Percentiles rank a stretch among this genome's conserved stretches.
Evolutionary conservation across 2,329 filamentous ascomycete species (phyloP).

Genomic region (Cladosporium sp.): DNA sequence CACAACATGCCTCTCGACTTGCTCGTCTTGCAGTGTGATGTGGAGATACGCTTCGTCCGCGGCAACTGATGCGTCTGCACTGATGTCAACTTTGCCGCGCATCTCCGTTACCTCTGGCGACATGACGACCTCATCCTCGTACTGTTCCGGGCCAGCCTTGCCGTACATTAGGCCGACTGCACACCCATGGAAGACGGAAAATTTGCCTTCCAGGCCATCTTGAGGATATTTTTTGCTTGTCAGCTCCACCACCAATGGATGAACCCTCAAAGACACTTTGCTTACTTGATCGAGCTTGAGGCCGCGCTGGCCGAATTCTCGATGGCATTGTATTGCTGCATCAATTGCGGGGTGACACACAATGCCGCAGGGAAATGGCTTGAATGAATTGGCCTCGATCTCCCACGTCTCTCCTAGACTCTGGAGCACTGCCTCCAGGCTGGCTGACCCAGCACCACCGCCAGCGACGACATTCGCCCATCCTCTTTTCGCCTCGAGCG

Average conservation of each 20-base stretch:
- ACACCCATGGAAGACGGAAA: slow-evolving; percentile 53
- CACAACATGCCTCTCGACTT: slow-evolving; percentile 43
- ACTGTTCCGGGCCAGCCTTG: slow-evolving; percentile 49
- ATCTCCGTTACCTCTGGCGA: slow-evolving; percentile 38
- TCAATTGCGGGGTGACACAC: slow-evolving; percentile 56
- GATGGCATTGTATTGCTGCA: slow-evolving; percentile 45
- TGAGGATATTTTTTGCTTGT: slow-evolving; percentile 49
- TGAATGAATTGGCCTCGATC: slow-evolving; percentile 52
- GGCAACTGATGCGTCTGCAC: slow-evolving; percentile 36
- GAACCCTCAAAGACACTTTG: slow-evolving; percentile 41
- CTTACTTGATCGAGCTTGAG: slow-evolving; percentile 33
- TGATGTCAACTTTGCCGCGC: slow-evolving; percentile 45
- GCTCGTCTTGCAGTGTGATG: not conserved
- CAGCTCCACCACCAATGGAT: slow-evolving; percentile 51
- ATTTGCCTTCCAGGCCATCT: slow-evolving; percentile 51
- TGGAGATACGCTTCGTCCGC: slow-evolving; percentile 41
- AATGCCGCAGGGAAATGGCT: slow-evolving; percentile 55
- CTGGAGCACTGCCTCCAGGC: slow-evolving; percentile 35
- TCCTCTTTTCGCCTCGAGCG: slow-evolving; percentile 50
- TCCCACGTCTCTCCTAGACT: slow-evolving; percentile 42
- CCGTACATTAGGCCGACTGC: slow-evolving; percentile 49
- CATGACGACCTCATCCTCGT: slow-evolving; percentile 45
- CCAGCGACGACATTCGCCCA: slow-evolving; percentile 52
- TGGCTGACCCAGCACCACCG: slow-evolving; percentile 30
- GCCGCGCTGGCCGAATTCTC: slow-evolving; percentile 32